Percentiles rank a stretch among this genome's conserved stretches.
phyloP scores from a whole-genome alignment of 176 grass and related monocot species.

The maize (Zea mays) region Zm-B73-REFERENCE-NAM-5.0 NC_050098.1:3255001-3255500 shows the following conservation, averaged over 20 bases:
- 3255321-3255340: no score
- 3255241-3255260: no score
- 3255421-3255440: neutral
- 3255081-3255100: neutral
- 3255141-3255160: neutral
- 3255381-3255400: no score
- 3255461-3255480: no score
- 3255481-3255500: no score
- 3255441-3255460: no score
- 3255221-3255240: neutral
- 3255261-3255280: no score
- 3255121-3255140: neutral
- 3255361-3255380: no score
- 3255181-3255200: neutral
- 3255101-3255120: neutral
- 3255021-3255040: neutral
- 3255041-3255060: conserved; percentile 3
- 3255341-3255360: no score
- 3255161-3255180: neutral
- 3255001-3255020: neutral
- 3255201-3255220: neutral
- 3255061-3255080: neutral
- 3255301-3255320: no score
- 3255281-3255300: no score
- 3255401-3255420: neutral